phyloP scores from a whole-genome alignment of 2,329 filamentous ascomycete species.

The Kalaharituber pfeilii region DNA sequence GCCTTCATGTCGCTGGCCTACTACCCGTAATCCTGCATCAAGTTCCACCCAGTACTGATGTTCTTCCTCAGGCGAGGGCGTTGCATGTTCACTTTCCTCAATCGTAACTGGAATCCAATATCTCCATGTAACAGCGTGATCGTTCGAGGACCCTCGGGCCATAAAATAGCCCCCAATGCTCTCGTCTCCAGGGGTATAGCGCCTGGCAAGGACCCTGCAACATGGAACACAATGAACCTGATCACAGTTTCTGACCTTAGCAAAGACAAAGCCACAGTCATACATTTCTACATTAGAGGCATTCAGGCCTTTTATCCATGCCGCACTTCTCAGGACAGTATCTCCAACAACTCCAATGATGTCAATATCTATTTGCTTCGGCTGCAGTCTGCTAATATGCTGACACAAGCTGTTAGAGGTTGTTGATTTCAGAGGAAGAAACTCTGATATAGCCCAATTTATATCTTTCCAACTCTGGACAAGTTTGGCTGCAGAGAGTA shows the following conservation, averaged over 20 bases:
- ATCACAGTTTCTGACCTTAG: neutral
- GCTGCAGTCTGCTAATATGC: no score
- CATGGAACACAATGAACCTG: neutral
- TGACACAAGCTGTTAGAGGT: no score
- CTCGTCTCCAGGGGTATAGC: neutral
- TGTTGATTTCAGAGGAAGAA: no score
- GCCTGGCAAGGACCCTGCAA: neutral
- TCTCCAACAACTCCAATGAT: slow-evolving; percentile 5
- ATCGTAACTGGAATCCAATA: neutral
- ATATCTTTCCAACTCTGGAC: no score
- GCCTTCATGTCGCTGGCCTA: neutral
- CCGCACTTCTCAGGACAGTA: neutral
- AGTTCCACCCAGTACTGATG: neutral
- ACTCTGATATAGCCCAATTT: no score
- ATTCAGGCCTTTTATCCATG: neutral
- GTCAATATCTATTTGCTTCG: no score
- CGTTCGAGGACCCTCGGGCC: neutral
- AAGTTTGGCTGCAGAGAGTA: no score
- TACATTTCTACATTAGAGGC: neutral
- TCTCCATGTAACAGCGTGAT: neutral
- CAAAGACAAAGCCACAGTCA: neutral
- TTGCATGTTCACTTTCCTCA: neutral
- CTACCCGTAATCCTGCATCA: neutral
- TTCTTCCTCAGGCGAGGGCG: neutral
- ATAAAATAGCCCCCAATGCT: neutral